Conservation (phyloP, 2,329 filamentous ascomycete species). For the Pestalotiopsis fici region DNA sequence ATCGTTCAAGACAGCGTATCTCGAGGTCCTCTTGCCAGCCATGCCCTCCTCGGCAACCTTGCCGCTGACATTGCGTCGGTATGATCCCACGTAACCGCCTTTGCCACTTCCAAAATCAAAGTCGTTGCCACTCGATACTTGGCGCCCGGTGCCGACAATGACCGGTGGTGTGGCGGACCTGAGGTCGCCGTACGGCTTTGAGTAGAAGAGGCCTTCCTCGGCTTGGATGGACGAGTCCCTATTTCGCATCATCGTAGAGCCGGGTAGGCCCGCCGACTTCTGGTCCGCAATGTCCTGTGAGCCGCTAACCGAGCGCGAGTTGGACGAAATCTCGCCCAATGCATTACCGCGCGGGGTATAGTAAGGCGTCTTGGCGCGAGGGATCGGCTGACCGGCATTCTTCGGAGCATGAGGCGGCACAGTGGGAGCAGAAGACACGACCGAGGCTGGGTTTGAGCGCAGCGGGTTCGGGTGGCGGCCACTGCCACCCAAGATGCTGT, state of each 20-base stretch:
- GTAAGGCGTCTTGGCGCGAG: slow-evolving; percentile 31
- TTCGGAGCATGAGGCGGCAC: slow-evolving; percentile 7
- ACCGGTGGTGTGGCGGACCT: slow-evolving; percentile 54
- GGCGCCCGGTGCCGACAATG: slow-evolving; percentile 49
- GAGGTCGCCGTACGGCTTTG: slow-evolving; percentile 62
- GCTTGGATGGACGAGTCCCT: slow-evolving; percentile 51
- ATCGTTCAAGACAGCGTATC: slow-evolving; percentile 27
- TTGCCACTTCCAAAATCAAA: slow-evolving; percentile 33
- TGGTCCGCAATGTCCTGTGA: slow-evolving; percentile 49
- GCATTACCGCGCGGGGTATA: slow-evolving; percentile 28
- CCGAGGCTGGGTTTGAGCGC: slow-evolving; percentile 47
- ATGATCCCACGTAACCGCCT: slow-evolving; percentile 25
- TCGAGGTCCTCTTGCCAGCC: slow-evolving; percentile 33
- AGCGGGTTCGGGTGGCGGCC: slow-evolving; percentile 52
- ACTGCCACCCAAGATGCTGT: slow-evolving; percentile 21
- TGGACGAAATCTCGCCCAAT: slow-evolving; percentile 47
- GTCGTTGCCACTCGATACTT: slow-evolving; percentile 63
- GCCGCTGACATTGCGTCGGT: slow-evolving; percentile 68
- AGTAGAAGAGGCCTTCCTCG: slow-evolving; percentile 47
- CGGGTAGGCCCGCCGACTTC: slow-evolving; percentile 18
- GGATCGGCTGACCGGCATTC: slow-evolving; percentile 3
- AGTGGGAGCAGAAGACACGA: slow-evolving; percentile 14
- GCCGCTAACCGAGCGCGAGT: slow-evolving; percentile 42
- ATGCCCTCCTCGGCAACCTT: slow-evolving; percentile 73
- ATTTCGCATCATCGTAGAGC: slow-evolving; percentile 13